Percentiles rank a stretch among this genome's conserved stretches.
phyloP scores from a whole-genome alignment of 2,329 filamentous ascomycete genomes.

The Colletotrichum liriopes region DNA sequence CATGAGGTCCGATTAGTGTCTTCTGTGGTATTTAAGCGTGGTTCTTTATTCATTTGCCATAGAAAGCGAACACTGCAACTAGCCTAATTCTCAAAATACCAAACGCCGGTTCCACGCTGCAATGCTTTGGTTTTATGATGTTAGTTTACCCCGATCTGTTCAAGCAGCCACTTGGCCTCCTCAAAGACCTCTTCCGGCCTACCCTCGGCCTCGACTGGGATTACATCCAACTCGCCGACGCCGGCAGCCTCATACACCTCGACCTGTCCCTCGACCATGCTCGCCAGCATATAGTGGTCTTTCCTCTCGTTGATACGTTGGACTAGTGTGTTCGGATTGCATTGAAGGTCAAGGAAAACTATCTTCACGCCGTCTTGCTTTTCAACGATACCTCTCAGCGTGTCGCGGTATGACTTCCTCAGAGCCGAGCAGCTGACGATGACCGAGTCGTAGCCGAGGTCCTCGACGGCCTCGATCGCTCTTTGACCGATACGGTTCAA shows the following conservation, averaged over 20 bases:
- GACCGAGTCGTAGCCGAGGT: conserved; percentile 48
- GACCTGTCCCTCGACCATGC: conserved; percentile 55
- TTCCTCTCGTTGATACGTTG: conserved; percentile 48
- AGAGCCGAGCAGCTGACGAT: conserved; percentile 59
- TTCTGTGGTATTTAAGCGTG: no score
- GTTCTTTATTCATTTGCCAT: not conserved
- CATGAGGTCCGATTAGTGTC: not conserved
- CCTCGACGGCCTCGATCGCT: conserved; percentile 46
- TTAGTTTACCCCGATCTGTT: conserved; percentile 19
- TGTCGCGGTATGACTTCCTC: conserved; percentile 52
- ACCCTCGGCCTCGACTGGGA: conserved; percentile 50
- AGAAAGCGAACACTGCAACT: not conserved
- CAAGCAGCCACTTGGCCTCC: conserved; percentile 45
- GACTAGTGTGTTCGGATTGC: conserved; percentile 48
- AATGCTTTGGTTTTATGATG: not conserved
- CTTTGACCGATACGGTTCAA: conserved; percentile 48
- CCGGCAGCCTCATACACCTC: conserved; percentile 49
- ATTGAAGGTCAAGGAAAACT: conserved; percentile 57
- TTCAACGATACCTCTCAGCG: conserved; percentile 47
- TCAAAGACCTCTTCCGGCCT: conserved; percentile 37
- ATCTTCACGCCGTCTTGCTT: conserved; percentile 41
- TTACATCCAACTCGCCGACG: conserved; percentile 52
- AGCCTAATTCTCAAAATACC: not conserved
- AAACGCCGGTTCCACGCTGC: conserved; percentile 14
- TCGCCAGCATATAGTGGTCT: conserved; percentile 55